phyloP scores from a whole-genome alignment of 1,139 yeast genomes.

The Suhomyces guaymorum region DNA sequence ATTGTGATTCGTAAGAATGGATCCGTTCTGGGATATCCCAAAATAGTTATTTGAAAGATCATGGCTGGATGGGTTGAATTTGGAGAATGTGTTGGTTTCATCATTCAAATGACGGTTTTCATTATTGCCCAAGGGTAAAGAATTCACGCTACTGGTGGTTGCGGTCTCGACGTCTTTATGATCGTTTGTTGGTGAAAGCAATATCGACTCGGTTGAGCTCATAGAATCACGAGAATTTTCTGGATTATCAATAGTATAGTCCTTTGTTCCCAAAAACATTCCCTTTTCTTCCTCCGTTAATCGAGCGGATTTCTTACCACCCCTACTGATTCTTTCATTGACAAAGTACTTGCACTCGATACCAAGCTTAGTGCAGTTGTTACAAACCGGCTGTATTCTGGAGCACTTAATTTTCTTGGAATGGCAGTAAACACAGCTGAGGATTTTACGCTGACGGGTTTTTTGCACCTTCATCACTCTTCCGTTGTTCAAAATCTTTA shows the following conservation, averaged over 20 bases:
- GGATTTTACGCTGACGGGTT: slow-evolving; percentile 56
- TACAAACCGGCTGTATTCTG: slow-evolving; percentile 49
- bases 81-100: not conserved
- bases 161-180: not conserved
- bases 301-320: slow-evolving; percentile 37
- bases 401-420: slow-evolving; percentile 62
- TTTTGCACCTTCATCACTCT: slow-evolving; percentile 57
- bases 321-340: slow-evolving; percentile 55
- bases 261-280: too few relatives aligned
- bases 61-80: not conserved
- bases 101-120: not conserved
- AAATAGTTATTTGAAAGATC: slow-evolving; percentile 3
- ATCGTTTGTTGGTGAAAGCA: slow-evolving; percentile 4
- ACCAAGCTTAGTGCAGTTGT: slow-evolving; percentile 48
- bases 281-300: slow-evolving; percentile 13
- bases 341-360: slow-evolving; percentile 55
- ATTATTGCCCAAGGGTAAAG: not conserved
- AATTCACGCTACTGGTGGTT: not conserved
- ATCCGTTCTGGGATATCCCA: slow-evolving; percentile 1
- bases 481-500: slow-evolving; percentile 43
- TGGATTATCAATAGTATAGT: slow-evolving; percentile 1
- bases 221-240: slow-evolving; percentile 3
- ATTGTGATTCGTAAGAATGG: not conserved
- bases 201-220: slow-evolving; percentile 8
- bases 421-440: slow-evolving; percentile 62